A percentile compares a stretch with the other conserved stretches of the same genome.
phyloP scores from a whole-genome alignment of 768 basidiomycete species.

The Boletus pseudopeckii region DNA sequence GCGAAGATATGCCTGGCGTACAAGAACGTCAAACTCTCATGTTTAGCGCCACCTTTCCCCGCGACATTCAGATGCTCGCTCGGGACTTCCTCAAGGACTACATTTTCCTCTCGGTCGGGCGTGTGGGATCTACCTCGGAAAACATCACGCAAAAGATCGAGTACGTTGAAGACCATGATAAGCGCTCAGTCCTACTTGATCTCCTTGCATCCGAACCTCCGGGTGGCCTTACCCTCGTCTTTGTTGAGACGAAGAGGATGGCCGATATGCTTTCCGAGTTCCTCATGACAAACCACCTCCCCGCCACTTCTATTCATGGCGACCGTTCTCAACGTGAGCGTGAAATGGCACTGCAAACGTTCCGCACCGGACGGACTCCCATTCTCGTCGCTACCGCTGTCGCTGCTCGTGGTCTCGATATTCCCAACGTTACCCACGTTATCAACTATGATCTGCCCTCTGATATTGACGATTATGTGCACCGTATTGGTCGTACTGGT shows the following conservation, averaged over 20 bases:
- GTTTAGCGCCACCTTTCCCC: conserved; percentile 99
- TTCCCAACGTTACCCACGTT: conserved; percentile 98
- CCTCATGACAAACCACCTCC: conserved; percentile 75
- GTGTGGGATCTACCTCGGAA: conserved; percentile 97
- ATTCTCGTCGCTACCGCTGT: conserved; percentile 98
- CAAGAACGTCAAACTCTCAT: conserved; percentile 95
- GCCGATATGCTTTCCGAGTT: conserved; percentile 98
- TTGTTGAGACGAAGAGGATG: conserved; percentile 99
- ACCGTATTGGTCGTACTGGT: conserved; percentile 96
- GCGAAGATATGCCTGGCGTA: conserved; percentile 97
- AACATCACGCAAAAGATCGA: conserved; percentile 99
- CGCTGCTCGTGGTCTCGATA: conserved; percentile 97
- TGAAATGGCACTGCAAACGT: conserved; percentile 91
- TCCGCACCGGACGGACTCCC: conserved; percentile 92
- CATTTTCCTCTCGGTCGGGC: conserved; percentile 96
- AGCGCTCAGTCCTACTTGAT: conserved; percentile 94
- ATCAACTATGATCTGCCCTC: conserved; percentile 97
- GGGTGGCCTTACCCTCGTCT: conserved; percentile 87
- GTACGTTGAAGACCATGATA: conserved; percentile 96
- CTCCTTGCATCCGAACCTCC: conserved; percentile 72
- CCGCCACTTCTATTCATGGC: conserved; percentile 96
- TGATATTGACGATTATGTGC: conserved; percentile 99
- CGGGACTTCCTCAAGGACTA: conserved; percentile 98
- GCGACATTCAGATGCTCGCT: conserved; percentile 96
- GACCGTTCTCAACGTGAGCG: conserved; percentile 98